Conservation (phyloP, 257 asterid species). For the Ilex aquifolium region DNA sequence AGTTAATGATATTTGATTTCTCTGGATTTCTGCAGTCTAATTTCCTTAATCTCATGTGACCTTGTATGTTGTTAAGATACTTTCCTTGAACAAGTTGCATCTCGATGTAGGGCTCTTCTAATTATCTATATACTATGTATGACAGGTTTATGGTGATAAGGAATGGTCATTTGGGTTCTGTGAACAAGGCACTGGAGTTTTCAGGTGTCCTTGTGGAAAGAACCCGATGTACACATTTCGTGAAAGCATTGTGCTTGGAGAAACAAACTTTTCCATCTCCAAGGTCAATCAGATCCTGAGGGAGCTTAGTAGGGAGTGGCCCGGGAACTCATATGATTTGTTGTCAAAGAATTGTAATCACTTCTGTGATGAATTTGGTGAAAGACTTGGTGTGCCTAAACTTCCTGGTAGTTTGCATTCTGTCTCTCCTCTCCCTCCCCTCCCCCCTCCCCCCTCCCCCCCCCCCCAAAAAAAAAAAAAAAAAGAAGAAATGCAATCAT, state of each 20-base stretch:
- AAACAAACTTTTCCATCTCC: slow-evolving; percentile 51
- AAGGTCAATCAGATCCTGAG: slow-evolving; percentile 85
- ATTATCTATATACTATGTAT: not conserved
- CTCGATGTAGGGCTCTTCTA: too few relatives aligned
- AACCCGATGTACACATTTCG: slow-evolving; percentile 96
- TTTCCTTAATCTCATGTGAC: too few relatives aligned
- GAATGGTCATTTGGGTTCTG: slow-evolving; percentile 99
- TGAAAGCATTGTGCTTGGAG: slow-evolving; percentile 68
- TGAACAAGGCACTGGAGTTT: slow-evolving; percentile 94
- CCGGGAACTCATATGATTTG: slow-evolving; percentile 83
- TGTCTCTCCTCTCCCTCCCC: too few relatives aligned
- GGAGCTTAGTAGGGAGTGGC: slow-evolving; percentile 99
- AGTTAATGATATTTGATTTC: too few relatives aligned
- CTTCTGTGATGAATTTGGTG: slow-evolving; percentile 90
- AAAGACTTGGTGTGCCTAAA: slow-evolving; percentile 88
- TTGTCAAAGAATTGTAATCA: slow-evolving; percentile 93
- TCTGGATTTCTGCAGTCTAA: too few relatives aligned
- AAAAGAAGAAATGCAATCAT: too few relatives aligned
- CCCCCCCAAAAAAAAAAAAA: too few relatives aligned
- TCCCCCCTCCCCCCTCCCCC: too few relatives aligned
- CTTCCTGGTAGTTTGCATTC: slow-evolving; percentile 66
- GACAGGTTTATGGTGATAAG: slow-evolving; percentile 66
- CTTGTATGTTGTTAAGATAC: too few relatives aligned
- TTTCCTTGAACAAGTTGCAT: too few relatives aligned
- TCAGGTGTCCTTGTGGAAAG: slow-evolving; percentile 77